Evolutionary conservation across 805 yeast genomes (phyloP).

Genomic region (Lipomyces anomalus): DNA sequence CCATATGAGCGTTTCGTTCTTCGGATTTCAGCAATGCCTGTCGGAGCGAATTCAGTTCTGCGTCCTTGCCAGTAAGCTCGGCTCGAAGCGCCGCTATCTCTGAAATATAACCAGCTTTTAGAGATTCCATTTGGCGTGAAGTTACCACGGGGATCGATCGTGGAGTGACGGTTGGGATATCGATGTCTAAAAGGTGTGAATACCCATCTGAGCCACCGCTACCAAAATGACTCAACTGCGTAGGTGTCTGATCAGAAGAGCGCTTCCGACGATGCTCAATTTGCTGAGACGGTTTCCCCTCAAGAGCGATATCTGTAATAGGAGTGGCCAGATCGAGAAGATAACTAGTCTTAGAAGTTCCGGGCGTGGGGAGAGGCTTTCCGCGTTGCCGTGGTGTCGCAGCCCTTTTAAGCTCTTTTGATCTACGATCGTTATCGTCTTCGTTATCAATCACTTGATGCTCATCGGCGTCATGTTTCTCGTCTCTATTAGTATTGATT

Average conservation of each 20-base stretch:
- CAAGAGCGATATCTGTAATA: background rate
- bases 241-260: background rate
- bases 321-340: conserved; percentile 3
- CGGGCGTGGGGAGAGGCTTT: conserved; percentile 1
- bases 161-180: conserved; percentile 8
- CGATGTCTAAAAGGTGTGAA: conserved; percentile 4
- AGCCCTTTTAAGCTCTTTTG: background rate
- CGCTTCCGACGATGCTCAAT: no score
- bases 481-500: no score
- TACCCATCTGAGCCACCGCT: no score
- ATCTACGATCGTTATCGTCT: background rate
- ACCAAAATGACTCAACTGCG: background rate
- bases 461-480: no score
- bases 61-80: conserved; percentile 7
- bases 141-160: conserved; percentile 10
- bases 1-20: conserved; percentile 5
- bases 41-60: conserved; percentile 7
- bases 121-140: conserved; percentile 7
- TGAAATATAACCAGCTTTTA: conserved; percentile 9
- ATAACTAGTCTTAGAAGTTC: background rate
- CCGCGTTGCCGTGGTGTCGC: no score
- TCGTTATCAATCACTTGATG: background rate
- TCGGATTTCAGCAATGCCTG: conserved; percentile 10
- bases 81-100: conserved; percentile 8
- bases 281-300: no score